A percentile compares a stretch with the other conserved stretches of the same genome.
These are phyloP conservation scores for Aureobasidium vineae DNA, from an alignment of 2,329 filamentous ascomycete species.

Conservation along the genomic window DNA sequence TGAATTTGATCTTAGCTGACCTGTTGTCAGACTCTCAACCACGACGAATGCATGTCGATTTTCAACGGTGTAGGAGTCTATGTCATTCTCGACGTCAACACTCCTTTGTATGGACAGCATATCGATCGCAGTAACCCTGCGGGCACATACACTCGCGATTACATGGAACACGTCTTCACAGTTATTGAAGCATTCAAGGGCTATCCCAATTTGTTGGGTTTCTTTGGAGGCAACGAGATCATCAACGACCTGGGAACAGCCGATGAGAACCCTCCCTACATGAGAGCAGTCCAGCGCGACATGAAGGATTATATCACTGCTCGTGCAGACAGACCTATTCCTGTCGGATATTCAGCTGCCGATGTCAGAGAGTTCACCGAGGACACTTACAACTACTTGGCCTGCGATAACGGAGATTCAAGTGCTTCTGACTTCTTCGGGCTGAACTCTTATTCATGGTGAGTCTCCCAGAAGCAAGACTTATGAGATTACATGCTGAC, in stretches of 20 bases:
- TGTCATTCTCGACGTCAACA: constrained; percentile 65
- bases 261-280: constrained; percentile 55
- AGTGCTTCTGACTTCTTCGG: constrained; percentile 73
- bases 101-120: constrained; percentile 56
- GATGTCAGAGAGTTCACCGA: constrained; percentile 71
- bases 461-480: constrained; percentile 44
- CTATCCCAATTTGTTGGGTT: constrained; percentile 61
- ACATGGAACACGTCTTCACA: constrained; percentile 59
- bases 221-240: constrained; percentile 68
- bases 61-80: constrained; percentile 66
- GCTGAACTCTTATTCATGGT: constrained; percentile 70
- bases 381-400: constrained; percentile 73
- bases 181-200: constrained; percentile 66
- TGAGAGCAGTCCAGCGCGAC: constrained; percentile 63
- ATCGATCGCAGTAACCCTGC: constrained; percentile 57
- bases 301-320: constrained; percentile 66
- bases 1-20: neutral
- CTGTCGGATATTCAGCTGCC: constrained; percentile 68
- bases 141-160: constrained; percentile 55
- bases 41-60: constrained; percentile 61
- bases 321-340: constrained; percentile 57
- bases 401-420: constrained; percentile 57
- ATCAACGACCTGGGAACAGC: constrained; percentile 54
- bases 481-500: neutral
- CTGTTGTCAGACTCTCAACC: constrained; percentile 46